A percentile compares a stretch with the other conserved stretches of the same genome.
These are phyloP conservation scores for Ottelia alismoides DNA, from an alignment of 106 monocot species.

Conservation along the genomic window DNA sequence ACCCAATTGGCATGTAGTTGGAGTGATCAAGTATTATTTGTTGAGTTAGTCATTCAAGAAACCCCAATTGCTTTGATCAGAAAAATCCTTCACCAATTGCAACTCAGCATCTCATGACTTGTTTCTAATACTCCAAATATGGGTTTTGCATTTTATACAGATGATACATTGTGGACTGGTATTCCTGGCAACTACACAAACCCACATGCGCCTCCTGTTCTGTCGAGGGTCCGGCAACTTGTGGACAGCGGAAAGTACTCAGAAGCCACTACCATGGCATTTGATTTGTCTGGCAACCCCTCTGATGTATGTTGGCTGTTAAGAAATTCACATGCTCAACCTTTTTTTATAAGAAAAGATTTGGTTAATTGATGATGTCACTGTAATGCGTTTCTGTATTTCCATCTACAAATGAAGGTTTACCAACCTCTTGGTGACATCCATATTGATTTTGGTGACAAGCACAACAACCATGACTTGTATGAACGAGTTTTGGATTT, in stretches of 20 bases:
- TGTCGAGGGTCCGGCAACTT: conserved; percentile 72
- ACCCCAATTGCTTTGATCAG: too few species aligned
- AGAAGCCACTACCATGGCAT: conserved; percentile 45
- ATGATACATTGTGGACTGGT: conserved; percentile 98
- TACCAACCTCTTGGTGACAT: conserved; percentile 92
- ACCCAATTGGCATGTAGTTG: too few species aligned
- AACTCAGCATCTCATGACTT: too few species aligned
- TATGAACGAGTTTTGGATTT: conserved; percentile 83
- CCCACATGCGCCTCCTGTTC: conserved; percentile 47
- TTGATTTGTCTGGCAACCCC: conserved; percentile 37
- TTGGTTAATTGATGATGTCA: too few species aligned
- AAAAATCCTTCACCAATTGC: too few species aligned
- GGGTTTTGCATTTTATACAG: too few species aligned
- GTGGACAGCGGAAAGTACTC: conserved; percentile 67
- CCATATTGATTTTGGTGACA: conserved; percentile 60
- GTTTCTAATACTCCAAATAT: too few species aligned
- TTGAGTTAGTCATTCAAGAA: too few species aligned
- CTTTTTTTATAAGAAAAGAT: too few species aligned
- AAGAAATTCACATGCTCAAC: too few species aligned
- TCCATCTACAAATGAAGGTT: conserved; percentile 59
- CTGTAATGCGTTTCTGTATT: too few species aligned
- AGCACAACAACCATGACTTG: conserved; percentile 21
- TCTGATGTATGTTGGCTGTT: conserved; percentile 70
- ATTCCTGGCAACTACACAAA: conserved; percentile 73
- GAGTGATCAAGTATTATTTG: too few species aligned